A percentile compares a stretch with the other conserved stretches of the same genome.
Evolutionary conservation across 192 early-diverging fungal genomes (phyloP).

Genomic region (Linnemannia elongata): DNA sequence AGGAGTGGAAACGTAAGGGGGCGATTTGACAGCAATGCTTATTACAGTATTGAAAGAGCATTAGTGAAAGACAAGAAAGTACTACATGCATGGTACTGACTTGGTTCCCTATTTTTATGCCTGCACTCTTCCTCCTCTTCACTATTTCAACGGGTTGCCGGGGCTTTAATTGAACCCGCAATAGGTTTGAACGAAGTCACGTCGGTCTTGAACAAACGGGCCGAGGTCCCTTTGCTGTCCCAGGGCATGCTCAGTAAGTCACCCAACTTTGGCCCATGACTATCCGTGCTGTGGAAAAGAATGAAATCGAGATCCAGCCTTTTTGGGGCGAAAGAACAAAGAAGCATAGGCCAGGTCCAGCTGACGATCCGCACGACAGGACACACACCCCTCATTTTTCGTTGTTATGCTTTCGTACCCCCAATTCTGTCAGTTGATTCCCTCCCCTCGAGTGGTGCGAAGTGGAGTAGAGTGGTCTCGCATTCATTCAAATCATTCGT

Average conservation of each 20-base stretch:
- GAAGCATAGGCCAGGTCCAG: background rate
- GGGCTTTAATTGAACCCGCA: background rate
- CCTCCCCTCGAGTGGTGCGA: too few species aligned
- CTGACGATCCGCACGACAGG: constrained; percentile 4
- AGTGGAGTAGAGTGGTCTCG: background rate
- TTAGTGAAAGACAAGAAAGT: background rate
- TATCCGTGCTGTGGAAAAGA: background rate
- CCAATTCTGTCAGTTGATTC: constrained; percentile 20
- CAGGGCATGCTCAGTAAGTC: constrained; percentile 57
- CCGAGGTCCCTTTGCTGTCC: constrained; percentile 49
- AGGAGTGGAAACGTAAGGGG: constrained; percentile 51
- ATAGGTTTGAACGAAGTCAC: constrained; percentile 51
- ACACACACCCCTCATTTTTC: background rate
- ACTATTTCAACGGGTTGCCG: background rate
- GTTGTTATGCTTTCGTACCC: background rate
- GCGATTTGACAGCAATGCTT: background rate
- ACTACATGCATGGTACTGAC: background rate
- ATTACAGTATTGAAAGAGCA: background rate
- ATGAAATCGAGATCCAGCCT: too few species aligned
- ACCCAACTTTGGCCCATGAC: background rate
- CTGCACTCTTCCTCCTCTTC: background rate
- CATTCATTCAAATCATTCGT: background rate
- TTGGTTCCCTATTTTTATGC: background rate
- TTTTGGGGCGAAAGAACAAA: background rate
- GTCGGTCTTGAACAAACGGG: constrained; percentile 40